Evolutionary conservation across 2,329 filamentous ascomycete genomes (phyloP), one percentile per base, ranked within the genome.

Genomic region (Ceratocystiopsis sp.): DNA sequence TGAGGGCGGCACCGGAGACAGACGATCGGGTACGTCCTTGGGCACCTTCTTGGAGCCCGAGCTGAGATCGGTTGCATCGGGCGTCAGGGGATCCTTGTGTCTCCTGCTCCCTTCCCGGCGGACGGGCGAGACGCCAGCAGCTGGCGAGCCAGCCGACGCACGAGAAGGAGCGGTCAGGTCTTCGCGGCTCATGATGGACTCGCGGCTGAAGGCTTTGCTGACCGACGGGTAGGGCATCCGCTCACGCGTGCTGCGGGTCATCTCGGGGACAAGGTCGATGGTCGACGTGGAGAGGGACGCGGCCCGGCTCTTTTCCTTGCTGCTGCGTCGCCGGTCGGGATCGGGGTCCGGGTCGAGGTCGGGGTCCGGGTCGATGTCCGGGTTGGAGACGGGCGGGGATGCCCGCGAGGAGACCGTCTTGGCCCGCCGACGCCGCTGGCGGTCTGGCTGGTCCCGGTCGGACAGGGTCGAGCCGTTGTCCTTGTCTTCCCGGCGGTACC

Each of bases 171-270:
- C 50, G 19, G 60, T 57, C 40, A 72, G 51, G 42, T 73, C 67
- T 38, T 78, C 72, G 42, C 66, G 66, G 55, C 75, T 78, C 50
- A 74, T 68, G 43, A 94, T 74, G 38, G 75, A 69, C 63, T 95
- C 89, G 60, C 86, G 91, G 67, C 85, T 93, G 59, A 93, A 84
- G 13, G 82, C 82, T 62, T 93, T 95, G 62, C 83, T 91, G 60
- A 93, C 85, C 12, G 71, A 70, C 2, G 86, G 84, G 57, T 94
- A 93, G 8, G 84, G 80, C 37, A 82, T 57, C 25, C 68, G 67
- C 42, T 69, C 65, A 41, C 53, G 56, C 6, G 25, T 29, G 46
- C 58, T 62, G 38, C 60, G 57, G 38, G 59, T 56, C 41, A 71
- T 56, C 53, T 68, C 66, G 18, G 66, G 67, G 13, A 69, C 65